These are phyloP conservation scores for Stagonosporopsis chrysanthemi DNA, from an alignment of 2,329 filamentous ascomycete genomes.

Conservation along the genomic window DNA sequence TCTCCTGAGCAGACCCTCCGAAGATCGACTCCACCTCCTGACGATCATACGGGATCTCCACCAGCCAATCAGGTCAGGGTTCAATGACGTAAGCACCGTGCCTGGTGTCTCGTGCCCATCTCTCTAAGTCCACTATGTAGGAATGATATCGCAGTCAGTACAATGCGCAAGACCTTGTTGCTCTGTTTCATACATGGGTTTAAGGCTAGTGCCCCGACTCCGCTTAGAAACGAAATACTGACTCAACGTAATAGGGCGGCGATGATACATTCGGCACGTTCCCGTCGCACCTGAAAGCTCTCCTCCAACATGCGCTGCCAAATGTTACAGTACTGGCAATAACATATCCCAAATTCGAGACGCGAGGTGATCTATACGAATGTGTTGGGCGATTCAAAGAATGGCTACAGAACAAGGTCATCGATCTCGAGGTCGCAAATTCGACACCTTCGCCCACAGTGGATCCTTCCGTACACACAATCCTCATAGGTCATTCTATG, in stretches of 20 bases:
- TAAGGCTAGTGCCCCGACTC: constrained; percentile 59
- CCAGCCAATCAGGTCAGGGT: constrained; percentile 1
- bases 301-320: constrained; percentile 71
- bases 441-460: constrained; percentile 82
- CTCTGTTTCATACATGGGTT: constrained; percentile 90
- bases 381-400: constrained; percentile 77
- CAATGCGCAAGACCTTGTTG: constrained; percentile 80
- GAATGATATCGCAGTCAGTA: constrained; percentile 37
- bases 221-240: constrained; percentile 17
- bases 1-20: not conserved
- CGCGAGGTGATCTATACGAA: constrained; percentile 75
- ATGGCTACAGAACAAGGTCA: constrained; percentile 90
- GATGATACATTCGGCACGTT: constrained; percentile 81
- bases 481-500: constrained; percentile 88
- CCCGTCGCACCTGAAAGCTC: constrained; percentile 72
- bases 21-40: constrained; percentile 13
- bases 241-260: constrained; percentile 63
- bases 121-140: constrained; percentile 40
- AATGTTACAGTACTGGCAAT: constrained; percentile 71
- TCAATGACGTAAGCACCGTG: constrained; percentile 33
- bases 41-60: not conserved
- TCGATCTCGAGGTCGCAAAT: constrained; percentile 88
- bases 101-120: constrained; percentile 2
- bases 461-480: constrained; percentile 81
- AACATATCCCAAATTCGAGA: constrained; percentile 84